Conservation (phyloP, 116 monocot species). For the Dioscorea cayenensis region DNA sequence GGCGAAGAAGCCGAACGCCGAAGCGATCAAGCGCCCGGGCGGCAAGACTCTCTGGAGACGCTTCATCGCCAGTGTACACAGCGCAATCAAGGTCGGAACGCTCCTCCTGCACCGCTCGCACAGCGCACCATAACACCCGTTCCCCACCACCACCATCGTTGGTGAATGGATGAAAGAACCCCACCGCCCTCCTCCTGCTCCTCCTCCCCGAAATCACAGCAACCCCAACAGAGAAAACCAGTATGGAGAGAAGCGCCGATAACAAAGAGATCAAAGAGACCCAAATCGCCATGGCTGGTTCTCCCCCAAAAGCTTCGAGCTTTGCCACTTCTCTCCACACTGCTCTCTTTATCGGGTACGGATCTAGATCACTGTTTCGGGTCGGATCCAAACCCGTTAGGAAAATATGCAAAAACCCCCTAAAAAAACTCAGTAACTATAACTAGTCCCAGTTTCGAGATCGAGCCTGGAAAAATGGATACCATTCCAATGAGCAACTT, state of each 20-base stretch:
- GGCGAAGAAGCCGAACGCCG: conserved; percentile 62
- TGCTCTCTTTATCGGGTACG: neutral
- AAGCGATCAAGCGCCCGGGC: conserved; percentile 73
- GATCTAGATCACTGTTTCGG: neutral
- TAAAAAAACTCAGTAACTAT: too few species aligned
- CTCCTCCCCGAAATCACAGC: conserved; percentile 20
- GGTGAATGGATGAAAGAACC: conserved; percentile 95
- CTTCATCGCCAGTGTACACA: conserved; percentile 71
- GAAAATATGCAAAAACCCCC: too few species aligned
- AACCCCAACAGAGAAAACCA: neutral
- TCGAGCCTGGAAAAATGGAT: too few species aligned
- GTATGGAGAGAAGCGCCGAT: conserved; percentile 2
- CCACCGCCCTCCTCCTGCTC: conserved; percentile 30
- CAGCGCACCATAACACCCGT: conserved; percentile 86
- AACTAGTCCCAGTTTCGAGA: too few species aligned
- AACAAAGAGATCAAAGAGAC: neutral
- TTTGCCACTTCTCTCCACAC: neutral
- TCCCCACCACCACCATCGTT: conserved; percentile 95
- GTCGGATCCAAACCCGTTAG: too few species aligned
- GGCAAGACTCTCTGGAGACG: conserved; percentile 44
- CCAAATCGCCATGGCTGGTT: neutral
- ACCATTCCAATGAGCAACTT: too few species aligned
- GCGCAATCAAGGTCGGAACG: conserved; percentile 43
- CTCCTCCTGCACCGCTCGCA: conserved; percentile 60
- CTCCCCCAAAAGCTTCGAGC: neutral